Base-by-base conservation (phyloP, 83 land plant species). In the Larix sibirica region DNA sequence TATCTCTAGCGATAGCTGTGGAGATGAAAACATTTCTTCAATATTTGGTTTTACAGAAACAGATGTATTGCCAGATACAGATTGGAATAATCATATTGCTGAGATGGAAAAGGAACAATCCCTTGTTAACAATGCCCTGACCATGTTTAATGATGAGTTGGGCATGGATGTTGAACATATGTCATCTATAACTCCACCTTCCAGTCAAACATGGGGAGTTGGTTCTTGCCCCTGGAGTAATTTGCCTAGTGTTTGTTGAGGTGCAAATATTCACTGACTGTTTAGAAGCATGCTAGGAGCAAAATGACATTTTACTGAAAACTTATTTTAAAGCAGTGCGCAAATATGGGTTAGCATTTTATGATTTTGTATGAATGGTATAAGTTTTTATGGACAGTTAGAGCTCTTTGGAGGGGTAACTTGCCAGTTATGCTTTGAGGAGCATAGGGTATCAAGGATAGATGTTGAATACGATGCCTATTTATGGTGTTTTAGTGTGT, bases 101-200 rank as follows among this genome's bases (percentile, higher is more conserved):
- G 81, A 44, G 18, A 40, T 40, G 70, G 74, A 31, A 5, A 85
- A 85, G 67, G 83, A 83, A 50, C 81, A 63, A 2, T 64, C 61
- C 16, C 40, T 24, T 31, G 33, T 83, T 38, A 82, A 54, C 62
- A 84, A 83, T 65, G 63, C 84, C 9, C 61, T 85, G 21, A 21
- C 81, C 2, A 80, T 87, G 77, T 81, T 90, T 16, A 71, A 83
- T 56, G 89, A 89, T 24, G 89, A 83, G 56, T 85, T 89, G 36
- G 61, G 80, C 24, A 80, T 13, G 44, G 86, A 83, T 10, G 56
- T 68, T 58, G 79, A 83, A 65, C 62, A 81, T 7, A 68, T 77
- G 62, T 31, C 81, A 4, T 9, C 66, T 33, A 82, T 44, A n/a
- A 54, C 69, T 44, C 80, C 85, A 20, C 13, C 88, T 50, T 26